Conservation (phyloP, 805 yeast genomes). For the Limtongozyma cylindracea region DNA sequence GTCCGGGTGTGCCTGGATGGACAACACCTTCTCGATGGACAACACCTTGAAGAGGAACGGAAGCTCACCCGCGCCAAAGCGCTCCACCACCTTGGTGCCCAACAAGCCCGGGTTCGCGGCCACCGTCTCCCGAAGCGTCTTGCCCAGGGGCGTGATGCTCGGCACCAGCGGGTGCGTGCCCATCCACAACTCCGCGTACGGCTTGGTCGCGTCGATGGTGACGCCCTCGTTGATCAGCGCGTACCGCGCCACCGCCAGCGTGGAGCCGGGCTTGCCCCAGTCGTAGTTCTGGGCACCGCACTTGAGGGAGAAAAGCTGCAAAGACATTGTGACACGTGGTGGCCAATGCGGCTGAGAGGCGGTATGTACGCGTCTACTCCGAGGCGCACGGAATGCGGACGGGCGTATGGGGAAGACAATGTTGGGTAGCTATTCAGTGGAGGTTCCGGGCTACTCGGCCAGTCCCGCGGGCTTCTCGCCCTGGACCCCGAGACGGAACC, state of each 20-base stretch:
- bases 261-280: conserved; percentile 59
- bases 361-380: background rate
- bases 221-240: conserved; percentile 44
- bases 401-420: conserved; percentile 4
- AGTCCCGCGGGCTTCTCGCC: conserved; percentile 5
- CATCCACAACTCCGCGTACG: conserved; percentile 99
- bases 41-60: conserved; percentile 90
- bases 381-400: conserved; percentile 4
- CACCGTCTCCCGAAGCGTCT: conserved; percentile 43
- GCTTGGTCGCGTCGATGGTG: conserved; percentile 38
- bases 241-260: conserved; percentile 76
- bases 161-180: conserved; percentile 94
- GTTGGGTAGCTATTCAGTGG: conserved; percentile 1
- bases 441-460: conserved; percentile 1
- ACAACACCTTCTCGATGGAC: conserved; percentile 76
- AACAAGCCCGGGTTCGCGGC: conserved; percentile 30
- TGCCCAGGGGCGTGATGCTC: conserved; percentile 23
- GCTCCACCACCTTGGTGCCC: conserved; percentile 27
- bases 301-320: conserved; percentile 12
- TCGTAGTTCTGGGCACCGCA: conserved; percentile 59
- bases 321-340: background rate
- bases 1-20: conserved; percentile 97
- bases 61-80: conserved; percentile 49
- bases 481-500: conserved; percentile 6
- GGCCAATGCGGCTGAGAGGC: background rate